Evolutionary conservation across 139 green algal genomes (phyloP).

Genomic region (Pleodorina starrii): DNA sequence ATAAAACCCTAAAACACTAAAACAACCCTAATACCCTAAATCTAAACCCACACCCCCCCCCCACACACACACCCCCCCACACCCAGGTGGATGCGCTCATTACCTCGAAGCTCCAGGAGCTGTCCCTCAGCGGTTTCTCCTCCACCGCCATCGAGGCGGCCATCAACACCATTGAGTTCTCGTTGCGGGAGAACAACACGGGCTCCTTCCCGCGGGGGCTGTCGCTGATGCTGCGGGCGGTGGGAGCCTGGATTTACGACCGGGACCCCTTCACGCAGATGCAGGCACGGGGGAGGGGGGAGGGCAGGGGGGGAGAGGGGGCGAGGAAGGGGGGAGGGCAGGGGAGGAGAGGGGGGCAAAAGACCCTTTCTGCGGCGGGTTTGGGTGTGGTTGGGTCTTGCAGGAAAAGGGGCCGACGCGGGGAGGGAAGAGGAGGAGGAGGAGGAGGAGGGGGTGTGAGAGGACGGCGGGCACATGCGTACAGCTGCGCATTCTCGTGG

Average conservation of each 20-base stretch:
- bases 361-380: background rate
- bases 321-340: too few relatives aligned
- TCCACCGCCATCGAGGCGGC: conserved; percentile 91
- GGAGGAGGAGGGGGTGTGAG: too few relatives aligned
- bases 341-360: too few relatives aligned
- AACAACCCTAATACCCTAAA: too few relatives aligned
- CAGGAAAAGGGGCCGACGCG: too few relatives aligned
- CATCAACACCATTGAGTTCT: conserved; percentile 99
- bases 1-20: too few relatives aligned
- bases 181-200: conserved; percentile 99
- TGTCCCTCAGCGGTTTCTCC: conserved; percentile 76
- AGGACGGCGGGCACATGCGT: too few relatives aligned
- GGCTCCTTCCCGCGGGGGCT: conserved; percentile 96
- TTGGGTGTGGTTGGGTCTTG: too few relatives aligned
- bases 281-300: conserved; percentile 54
- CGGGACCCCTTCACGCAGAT: conserved; percentile 93
- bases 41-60: too few relatives aligned
- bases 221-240: conserved; percentile 95
- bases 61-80: background rate
- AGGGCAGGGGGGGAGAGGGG: background rate
- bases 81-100: conserved; percentile 89
- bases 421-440: too few relatives aligned
- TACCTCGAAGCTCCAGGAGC: conserved; percentile 72
- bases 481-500: too few relatives aligned
- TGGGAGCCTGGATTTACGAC: conserved; percentile 97